Percentiles rank a stretch among this genome's conserved stretches.
These are phyloP conservation scores for Marasmius fiardii DNA, from an alignment of 1,284 basidiomycete species.

Conservation along the genomic window DNA sequence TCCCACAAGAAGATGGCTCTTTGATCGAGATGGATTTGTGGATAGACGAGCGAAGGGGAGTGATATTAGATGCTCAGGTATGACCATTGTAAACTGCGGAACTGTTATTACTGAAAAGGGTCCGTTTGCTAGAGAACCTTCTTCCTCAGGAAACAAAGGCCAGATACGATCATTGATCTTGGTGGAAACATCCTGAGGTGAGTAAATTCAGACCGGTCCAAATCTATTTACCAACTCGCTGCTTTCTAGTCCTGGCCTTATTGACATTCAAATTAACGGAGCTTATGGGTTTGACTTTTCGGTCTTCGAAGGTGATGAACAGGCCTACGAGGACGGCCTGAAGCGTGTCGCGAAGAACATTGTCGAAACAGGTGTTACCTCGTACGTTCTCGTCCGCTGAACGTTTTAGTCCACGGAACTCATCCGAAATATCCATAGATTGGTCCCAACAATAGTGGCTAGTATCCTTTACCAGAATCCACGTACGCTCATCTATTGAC, in stretches of 20 bases:
- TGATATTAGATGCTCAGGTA: constrained; percentile 74
- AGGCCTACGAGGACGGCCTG: constrained; percentile 66
- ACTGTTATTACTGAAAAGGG: not conserved
- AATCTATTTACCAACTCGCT: constrained; percentile 6
- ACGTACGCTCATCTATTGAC: too few species aligned
- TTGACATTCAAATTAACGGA: constrained; percentile 85
- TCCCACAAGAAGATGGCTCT: constrained; percentile 74
- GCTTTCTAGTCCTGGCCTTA: constrained; percentile 60
- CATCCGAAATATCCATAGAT: constrained; percentile 29
- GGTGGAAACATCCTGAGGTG: constrained; percentile 73
- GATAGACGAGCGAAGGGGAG: constrained; percentile 68
- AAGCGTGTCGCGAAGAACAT: constrained; percentile 72
- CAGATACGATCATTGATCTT: constrained; percentile 60
- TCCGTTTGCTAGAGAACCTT: constrained; percentile 54
- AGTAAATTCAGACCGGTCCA: constrained; percentile 13
- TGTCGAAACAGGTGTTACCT: constrained; percentile 85
- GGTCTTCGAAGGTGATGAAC: constrained; percentile 69
- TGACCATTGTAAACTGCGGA: constrained; percentile 5
- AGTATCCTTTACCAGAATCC: constrained; percentile 20
- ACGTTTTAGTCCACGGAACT: constrained; percentile 1
- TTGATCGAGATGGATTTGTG: constrained; percentile 70
- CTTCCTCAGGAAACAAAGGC: constrained; percentile 58
- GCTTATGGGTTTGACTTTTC: constrained; percentile 93
- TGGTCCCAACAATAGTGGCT: constrained; percentile 80
- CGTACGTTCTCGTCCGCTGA: constrained; percentile 43